Conservation (phyloP, 345 rosid genomes). For the Ailanthus altissimus region DNA sequence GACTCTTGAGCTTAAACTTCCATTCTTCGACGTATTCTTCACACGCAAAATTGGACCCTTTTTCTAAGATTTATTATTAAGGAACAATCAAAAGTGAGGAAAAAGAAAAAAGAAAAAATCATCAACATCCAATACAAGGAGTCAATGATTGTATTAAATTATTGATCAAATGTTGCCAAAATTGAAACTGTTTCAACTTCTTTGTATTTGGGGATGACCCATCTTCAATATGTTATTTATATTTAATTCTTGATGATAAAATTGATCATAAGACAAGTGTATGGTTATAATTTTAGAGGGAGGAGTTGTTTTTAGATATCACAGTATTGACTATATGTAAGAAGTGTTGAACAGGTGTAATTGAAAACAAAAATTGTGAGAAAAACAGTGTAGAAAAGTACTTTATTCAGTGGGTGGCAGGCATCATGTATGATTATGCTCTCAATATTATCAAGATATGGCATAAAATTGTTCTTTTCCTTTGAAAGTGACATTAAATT, state of each 20-base stretch:
- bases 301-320: no score
- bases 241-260: no score
- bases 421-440: neutral
- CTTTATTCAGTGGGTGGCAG: neutral
- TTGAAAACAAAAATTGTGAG: neutral
- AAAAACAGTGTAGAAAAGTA: neutral
- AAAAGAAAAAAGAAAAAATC: no score
- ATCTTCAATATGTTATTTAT: neutral
- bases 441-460: neutral
- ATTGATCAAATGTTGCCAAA: neutral
- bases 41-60: neutral
- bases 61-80: neutral
- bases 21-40: neutral
- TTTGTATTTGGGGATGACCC: neutral
- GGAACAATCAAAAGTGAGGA: no score
- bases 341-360: no score
- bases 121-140: no score
- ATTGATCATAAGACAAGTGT: no score
- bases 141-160: no score
- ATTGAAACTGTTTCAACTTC: neutral
- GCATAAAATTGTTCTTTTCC: neutral
- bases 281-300: no score
- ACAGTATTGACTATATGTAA: no score
- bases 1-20: no score
- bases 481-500: neutral